Evolutionary conservation across 352 stramenopile species (phyloP), one percentile per base, ranked within the genome.

Genomic region (Phytopythium sindhum): DNA sequence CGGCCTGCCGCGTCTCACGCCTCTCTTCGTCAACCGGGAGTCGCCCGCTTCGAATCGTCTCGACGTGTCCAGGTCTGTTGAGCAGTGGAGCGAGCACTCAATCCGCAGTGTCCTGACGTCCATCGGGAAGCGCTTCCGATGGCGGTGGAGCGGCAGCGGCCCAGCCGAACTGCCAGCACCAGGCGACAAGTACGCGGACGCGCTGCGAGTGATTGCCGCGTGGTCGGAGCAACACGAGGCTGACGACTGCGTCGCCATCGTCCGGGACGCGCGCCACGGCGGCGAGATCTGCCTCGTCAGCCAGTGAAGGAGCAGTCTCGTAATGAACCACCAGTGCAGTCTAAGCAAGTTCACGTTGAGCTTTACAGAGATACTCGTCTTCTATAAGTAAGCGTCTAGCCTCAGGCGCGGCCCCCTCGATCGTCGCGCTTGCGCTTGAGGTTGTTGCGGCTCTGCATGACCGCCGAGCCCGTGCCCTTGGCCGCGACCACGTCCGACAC

Each of bases 371-470:
- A 12, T 47, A 23, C 41, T 47, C 10, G 23, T 33, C 7, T 11
- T 28, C n/a, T 15, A 28, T 26, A 42, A 12, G 35, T 19, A 42
- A 42, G 35, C 42, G 42, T 28, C 44, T 50, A 29, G 44, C 17
- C 47, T 54, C n/a, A 54, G 7, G 47, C 24, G 12, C 47, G 47
- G 4, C 4, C 14, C 14, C 24, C 47, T 4, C 47, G 47, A 14
- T 51, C 41, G 42, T 93, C 85, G 15, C 85, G 83, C 68, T 95
- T 95, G 44, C 87, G 85, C 66, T 95, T 95, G 62, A 95, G 72
- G 64, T 93, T 95, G 69, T 95, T 89, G 61, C 87, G 84, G 65
- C 85, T 94, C 63, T 95, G 81, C 87, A 95, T 95, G 45, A 72
- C 77, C 14, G 73, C 72, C 10, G 87, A 87, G 19, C 87, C 87